Evolutionary conservation across 2,329 filamentous ascomycete genomes (phyloP), one percentile per base, ranked within the genome.

Genomic region (Aspergillus floridensis): DNA sequence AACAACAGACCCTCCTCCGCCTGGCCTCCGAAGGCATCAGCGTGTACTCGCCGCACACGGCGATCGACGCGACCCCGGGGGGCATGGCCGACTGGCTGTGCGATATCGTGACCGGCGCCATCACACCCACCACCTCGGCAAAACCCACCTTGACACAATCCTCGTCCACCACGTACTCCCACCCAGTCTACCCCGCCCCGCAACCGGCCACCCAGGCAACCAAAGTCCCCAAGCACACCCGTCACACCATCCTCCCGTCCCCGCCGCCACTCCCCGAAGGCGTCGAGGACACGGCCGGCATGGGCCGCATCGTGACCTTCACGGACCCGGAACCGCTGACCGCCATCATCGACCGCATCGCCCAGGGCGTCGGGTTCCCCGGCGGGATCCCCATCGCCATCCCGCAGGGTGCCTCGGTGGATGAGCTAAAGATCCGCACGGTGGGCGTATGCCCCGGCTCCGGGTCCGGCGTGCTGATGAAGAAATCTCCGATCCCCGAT

Each of bases 71-170:
- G 44, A 91, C 91, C 0, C 86, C 87, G 0, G 86, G 88, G 19
- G 95, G 95, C 4, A 85, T 99, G 66, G 96, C 93, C 71, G 91
- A 96, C 74, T 99, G 93, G 93, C 87, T 99, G 10, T 92, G 91
- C 61, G 90, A 96, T 70, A 88, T 96, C 52, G 86, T 97, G 21
- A 87, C 88, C 2, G 87, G 86, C 19, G 66, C 67, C 49, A 68
- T 72, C 62, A 58, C 63, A 14, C 58, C 64, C 2, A 54, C 54
- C 12, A 32, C 57, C 32, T 4, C 59, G 6, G 26, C 57, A 2
- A 51, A 50, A 16, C 54, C 59, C 16, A 41, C 63, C 8, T 55
- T 66, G 32, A 49, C 61, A 11, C 41, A 54, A 14, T 69, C 68
- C 46, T 61, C 62, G 11, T 75, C 71, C 44, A 75, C 77, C 4